A percentile compares a stretch with the other conserved stretches of the same genome.
Evolutionary conservation across 306 rosid species (phyloP).

Genomic region (Acacia acuminata): DNA sequence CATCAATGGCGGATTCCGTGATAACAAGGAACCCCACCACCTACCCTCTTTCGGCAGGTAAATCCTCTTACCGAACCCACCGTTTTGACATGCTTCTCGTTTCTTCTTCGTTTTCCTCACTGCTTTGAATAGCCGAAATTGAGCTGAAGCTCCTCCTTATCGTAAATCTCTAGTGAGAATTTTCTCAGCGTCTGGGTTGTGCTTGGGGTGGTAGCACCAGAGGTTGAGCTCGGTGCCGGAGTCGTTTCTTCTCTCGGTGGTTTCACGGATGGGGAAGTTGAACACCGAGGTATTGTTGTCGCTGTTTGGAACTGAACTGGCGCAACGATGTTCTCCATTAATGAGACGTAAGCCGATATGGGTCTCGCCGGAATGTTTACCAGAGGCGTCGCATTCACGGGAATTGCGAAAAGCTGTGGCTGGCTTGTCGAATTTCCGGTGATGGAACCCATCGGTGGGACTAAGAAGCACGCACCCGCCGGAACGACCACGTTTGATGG

Average conservation of each 20-base stretch:
- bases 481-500: constrained; percentile 30
- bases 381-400: neutral
- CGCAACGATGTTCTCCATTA: constrained; percentile 28
- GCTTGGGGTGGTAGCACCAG: neutral
- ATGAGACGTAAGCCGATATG: constrained; percentile 59
- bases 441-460: constrained; percentile 35
- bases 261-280: neutral
- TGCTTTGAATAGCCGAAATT: constrained; percentile 56
- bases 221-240: constrained; percentile 14
- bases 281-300: neutral
- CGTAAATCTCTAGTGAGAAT: constrained; percentile 71
- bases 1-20: neutral
- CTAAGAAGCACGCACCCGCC: constrained; percentile 40
- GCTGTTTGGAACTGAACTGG: constrained; percentile 34
- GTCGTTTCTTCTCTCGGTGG: constrained; percentile 31
- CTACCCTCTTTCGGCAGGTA: neutral
- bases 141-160: constrained; percentile 72
- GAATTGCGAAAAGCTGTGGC: constrained; percentile 61
- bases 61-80: neutral
- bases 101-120: constrained; percentile 30
- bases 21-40: neutral
- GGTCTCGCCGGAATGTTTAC: neutral
- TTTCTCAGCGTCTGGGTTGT: constrained; percentile 59
- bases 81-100: neutral
- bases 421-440: constrained; percentile 40